These are phyloP conservation scores for Leccinum truebloodii DNA, from an alignment of 768 basidiomycete genomes.

Conservation along the genomic window DNA sequence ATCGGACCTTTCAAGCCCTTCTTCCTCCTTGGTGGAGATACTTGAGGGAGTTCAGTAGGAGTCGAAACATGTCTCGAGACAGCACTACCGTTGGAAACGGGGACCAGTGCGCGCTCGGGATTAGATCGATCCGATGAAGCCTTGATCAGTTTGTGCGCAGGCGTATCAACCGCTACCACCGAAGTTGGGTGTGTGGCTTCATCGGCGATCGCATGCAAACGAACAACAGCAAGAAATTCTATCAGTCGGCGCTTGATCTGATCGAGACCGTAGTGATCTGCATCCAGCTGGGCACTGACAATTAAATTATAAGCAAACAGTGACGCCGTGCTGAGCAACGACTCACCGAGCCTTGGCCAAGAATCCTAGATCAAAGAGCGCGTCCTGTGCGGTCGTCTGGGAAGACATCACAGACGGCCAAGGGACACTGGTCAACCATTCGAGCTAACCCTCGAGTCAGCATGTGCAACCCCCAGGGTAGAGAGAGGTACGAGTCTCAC, in stretches of 20 bases:
- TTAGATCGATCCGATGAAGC: conserved; percentile 22
- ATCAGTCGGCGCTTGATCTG: conserved; percentile 90
- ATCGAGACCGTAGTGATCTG: conserved; percentile 90
- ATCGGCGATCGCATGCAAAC: conserved; percentile 44
- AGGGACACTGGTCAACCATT: conserved; percentile 85
- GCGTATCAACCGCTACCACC: conserved; percentile 4
- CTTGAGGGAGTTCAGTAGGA: conserved; percentile 6
- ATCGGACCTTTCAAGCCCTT: conserved; percentile 70
- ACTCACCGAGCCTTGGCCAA: conserved; percentile 61
- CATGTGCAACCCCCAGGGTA: not conserved
- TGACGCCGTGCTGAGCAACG: not conserved
- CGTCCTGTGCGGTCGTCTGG: conserved; percentile 30
- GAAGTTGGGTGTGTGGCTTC: conserved; percentile 11
- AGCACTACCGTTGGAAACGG: conserved; percentile 14
- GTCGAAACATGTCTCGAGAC: conserved; percentile 15
- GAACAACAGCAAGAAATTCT: conserved; percentile 88
- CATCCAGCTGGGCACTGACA: conserved; percentile 65
- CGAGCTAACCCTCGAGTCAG: conserved; percentile 48
- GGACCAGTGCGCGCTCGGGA: conserved; percentile 24
- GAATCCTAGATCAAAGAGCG: conserved; percentile 57
- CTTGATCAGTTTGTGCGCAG: conserved; percentile 21
- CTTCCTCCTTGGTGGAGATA: conserved; percentile 15
- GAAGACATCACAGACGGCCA: conserved; percentile 57
- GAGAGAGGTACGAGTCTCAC: conserved; percentile 43
- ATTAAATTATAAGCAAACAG: not conserved